Evolutionary conservation across 2,329 filamentous ascomycete species (phyloP), one percentile per base, ranked within the genome.

Genomic region (Dactylellina cionopaga): DNA sequence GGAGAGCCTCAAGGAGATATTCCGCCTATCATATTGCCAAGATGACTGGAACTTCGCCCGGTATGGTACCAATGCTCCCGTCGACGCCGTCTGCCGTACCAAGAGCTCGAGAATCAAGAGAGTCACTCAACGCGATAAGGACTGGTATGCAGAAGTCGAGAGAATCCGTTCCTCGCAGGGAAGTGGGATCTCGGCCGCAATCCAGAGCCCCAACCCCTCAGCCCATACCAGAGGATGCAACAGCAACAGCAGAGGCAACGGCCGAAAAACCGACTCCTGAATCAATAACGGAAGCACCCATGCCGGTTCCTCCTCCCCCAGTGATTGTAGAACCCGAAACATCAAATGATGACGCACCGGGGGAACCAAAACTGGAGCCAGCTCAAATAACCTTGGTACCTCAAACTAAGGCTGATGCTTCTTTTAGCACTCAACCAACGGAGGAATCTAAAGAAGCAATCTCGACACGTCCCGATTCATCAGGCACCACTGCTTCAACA

Each of bases 21-120:
- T 98, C 95, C 1, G 91, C 92, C 58, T 99, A 98, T 79, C 95
- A 99, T 78, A 96, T 99, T 76, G 92, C 92, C 46, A 98, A 97
- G 79, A 92, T 96, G 77, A 84, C 98, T 1, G 94, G 94, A 9
- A 86, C 88, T 13, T 89, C 90, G 37, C 86, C 90, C 13, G 92
- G 89, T 80, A 92, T 91, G 17, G 89, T 98, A 13, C 92, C 93
- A 5, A 90, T 96, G 78, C 86, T 98, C 17, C 92, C 94, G 24
- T 84, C 91, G 25, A 73, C 72, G 17, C 72, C 71, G 31, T 75
- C 76, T 22, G 74, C 74, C 7, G 72, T 75, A 33, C 76, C 76
- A 22, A 70, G 76, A 43, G 70, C 74, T 31, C 71, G 74, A 44
- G 76, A 77, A 66, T 76, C 76, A 24, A 77, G 75, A 55, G 76